A percentile compares a stretch with the other conserved stretches of the same genome.
Evolutionary conservation across 768 basidiomycete genomes (phyloP).

Genomic region (Phaeotremella fagi): DNA sequence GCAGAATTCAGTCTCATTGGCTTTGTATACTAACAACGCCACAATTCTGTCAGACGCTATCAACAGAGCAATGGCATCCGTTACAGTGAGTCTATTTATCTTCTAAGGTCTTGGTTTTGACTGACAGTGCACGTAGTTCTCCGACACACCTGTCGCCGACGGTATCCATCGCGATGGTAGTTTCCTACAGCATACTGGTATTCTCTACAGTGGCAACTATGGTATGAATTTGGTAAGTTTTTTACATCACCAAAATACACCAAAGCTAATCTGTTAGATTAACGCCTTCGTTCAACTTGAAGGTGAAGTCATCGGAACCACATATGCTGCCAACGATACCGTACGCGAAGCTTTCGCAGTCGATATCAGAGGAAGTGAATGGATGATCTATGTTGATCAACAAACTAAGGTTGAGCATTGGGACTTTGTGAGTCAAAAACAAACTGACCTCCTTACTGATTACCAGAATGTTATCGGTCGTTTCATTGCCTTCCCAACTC

Average conservation of each 20-base stretch:
- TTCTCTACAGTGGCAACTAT: slow-evolving; percentile 69
- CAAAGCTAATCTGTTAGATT: slow-evolving; percentile 48
- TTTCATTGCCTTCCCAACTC: no score
- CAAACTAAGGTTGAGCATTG: slow-evolving; percentile 61
- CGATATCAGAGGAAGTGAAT: slow-evolving; percentile 59
- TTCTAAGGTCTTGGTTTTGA: neutral
- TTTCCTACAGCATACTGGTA: slow-evolving; percentile 57
- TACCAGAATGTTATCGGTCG: no score
- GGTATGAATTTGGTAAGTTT: slow-evolving; percentile 54
- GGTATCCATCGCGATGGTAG: slow-evolving; percentile 57
- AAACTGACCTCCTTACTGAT: no score
- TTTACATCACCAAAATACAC: neutral
- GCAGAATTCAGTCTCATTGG: slow-evolving; percentile 58
- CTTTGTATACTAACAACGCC: slow-evolving; percentile 44
- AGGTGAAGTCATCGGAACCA: slow-evolving; percentile 59
- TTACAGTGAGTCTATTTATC: slow-evolving; percentile 5
- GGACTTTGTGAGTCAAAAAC: no score
- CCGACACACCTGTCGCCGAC: slow-evolving; percentile 51
- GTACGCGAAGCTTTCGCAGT: slow-evolving; percentile 56
- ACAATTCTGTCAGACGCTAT: slow-evolving; percentile 52
- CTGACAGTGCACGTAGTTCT: slow-evolving; percentile 2
- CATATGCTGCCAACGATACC: slow-evolving; percentile 53
- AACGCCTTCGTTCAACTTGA: slow-evolving; percentile 64
- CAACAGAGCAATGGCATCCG: slow-evolving; percentile 14
- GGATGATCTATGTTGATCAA: slow-evolving; percentile 66